phyloP scores from a whole-genome alignment of 176 grass and related monocot species.

The Hsuehochloa calcarea region DNA sequence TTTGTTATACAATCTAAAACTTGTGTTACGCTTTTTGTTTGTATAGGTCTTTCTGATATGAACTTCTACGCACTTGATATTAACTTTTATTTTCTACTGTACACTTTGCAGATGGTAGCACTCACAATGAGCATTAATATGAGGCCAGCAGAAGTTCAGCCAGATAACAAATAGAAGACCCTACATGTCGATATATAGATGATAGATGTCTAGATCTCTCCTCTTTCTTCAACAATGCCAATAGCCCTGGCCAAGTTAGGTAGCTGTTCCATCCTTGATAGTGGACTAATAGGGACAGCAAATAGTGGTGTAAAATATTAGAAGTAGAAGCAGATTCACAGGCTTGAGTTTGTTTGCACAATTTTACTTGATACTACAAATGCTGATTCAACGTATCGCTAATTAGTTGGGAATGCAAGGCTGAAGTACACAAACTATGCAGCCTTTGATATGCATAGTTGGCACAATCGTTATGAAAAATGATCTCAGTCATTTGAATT shows the following conservation, averaged over 20 bases:
- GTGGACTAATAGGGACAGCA: background rate
- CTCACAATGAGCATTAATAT: conserved; percentile 55
- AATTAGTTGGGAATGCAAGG: conserved; percentile 15
- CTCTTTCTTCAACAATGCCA: background rate
- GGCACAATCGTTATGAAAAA: background rate
- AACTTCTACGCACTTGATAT: background rate
- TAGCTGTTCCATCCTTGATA: background rate
- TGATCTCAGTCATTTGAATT: background rate
- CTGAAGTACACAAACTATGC: background rate
- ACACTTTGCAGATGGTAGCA: conserved; percentile 53
- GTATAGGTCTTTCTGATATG: background rate
- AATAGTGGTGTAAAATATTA: conserved; percentile 31
- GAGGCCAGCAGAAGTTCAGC: conserved; percentile 36
- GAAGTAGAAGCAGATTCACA: background rate
- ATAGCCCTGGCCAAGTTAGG: conserved; percentile 1
- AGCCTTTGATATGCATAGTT: background rate
- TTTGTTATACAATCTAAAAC: background rate
- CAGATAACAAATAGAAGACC: conserved; percentile 35
- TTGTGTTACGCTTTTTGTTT: background rate
- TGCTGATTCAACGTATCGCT: background rate
- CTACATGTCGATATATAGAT: conserved; percentile 14
- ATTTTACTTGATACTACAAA: background rate
- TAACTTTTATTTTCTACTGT: background rate
- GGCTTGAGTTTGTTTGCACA: background rate
- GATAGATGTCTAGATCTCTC: background rate